These are phyloP conservation scores for Ensete glaucum DNA, from an alignment of 176 grass and related monocot species.

Conservation along the genomic window DNA sequence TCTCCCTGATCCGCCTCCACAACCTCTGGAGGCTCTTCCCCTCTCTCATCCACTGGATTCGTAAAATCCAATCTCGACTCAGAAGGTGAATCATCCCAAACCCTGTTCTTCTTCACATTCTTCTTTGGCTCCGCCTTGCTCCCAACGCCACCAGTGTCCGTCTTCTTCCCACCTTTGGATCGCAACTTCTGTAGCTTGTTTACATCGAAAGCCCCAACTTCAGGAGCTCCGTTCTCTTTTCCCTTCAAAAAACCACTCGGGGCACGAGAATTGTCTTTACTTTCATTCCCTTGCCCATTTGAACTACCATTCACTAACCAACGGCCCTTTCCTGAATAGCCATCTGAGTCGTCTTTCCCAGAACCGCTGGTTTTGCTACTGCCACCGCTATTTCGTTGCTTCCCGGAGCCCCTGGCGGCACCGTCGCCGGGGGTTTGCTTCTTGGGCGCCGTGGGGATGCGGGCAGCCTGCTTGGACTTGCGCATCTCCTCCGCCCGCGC, in stretches of 20 bases:
- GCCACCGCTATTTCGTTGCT: constrained; percentile 5
- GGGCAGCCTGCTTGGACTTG: constrained; percentile 37
- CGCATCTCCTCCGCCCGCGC: constrained; percentile 69
- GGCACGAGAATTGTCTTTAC: constrained; percentile 17
- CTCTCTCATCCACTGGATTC: constrained; percentile 63
- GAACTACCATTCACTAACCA: constrained; percentile 25
- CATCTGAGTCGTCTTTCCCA: constrained; percentile 41
- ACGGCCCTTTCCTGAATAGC: constrained; percentile 28
- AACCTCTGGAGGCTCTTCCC: constrained; percentile 35
- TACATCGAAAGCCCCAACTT: constrained; percentile 86
- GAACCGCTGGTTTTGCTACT: constrained; percentile 5
- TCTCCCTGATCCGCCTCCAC: constrained; percentile 35
- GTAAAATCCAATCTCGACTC: constrained; percentile 78
- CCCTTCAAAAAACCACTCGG: constrained; percentile 27
- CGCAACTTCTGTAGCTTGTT: constrained; percentile 55
- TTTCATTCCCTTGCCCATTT: constrained; percentile 25
- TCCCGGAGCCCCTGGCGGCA: neutral
- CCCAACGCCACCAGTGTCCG: neutral
- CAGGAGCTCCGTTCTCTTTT: constrained; percentile 72
- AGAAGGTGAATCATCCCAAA: constrained; percentile 59
- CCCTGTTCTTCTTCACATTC: constrained; percentile 55
- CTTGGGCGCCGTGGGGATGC: constrained; percentile 12
- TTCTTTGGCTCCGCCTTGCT: constrained; percentile 49
- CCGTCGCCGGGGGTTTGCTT: constrained; percentile 2
- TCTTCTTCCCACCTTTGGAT: constrained; percentile 31